Percentiles rank a stretch among this genome's conserved stretches.
Evolutionary conservation across 2,329 filamentous ascomycete genomes (phyloP).

Genomic region (Penicillium sp.): DNA sequence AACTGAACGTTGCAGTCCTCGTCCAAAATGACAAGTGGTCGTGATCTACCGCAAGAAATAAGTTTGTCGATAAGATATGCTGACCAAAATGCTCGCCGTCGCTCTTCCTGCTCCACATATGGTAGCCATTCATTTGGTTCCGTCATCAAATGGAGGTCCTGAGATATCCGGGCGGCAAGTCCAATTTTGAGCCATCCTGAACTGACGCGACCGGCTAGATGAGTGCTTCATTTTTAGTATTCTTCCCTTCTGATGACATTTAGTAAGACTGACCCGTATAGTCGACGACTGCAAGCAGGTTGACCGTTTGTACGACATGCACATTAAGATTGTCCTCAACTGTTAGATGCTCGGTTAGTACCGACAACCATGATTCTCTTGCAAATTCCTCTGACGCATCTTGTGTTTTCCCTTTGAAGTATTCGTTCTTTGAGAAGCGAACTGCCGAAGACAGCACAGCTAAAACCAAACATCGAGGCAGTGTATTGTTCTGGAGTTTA

Average conservation of each 20-base stretch:
- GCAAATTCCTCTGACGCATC: constrained; percentile 31
- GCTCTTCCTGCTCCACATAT: constrained; percentile 28
- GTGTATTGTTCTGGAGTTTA: constrained; percentile 19
- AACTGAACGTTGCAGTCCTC: constrained; percentile 29
- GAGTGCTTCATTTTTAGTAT: neutral
- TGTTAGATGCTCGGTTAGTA: constrained; percentile 37
- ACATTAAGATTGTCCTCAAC: constrained; percentile 33
- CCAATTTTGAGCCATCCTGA: constrained; percentile 42
- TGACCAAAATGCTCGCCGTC: constrained; percentile 32
- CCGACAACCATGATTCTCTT: constrained; percentile 34
- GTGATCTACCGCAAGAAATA: constrained; percentile 26
- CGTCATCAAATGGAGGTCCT: constrained; percentile 34
- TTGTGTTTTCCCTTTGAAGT: constrained; percentile 23
- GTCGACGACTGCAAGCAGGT: constrained; percentile 40
- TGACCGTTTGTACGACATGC: constrained; percentile 39
- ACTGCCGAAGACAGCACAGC: constrained; percentile 34
- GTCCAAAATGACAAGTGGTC: constrained; percentile 22
- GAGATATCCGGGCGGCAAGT: constrained; percentile 62
- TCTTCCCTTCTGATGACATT: neutral
- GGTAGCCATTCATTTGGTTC: constrained; percentile 20
- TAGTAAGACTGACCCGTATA: constrained; percentile 34
- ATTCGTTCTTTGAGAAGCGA: constrained; percentile 31
- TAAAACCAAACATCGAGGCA: constrained; percentile 33
- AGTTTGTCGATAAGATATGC: constrained; percentile 33
- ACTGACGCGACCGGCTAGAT: constrained; percentile 30